Base-by-base conservation (phyloP, 768 basidiomycete species). In the Roridomyces roridus region DNA sequence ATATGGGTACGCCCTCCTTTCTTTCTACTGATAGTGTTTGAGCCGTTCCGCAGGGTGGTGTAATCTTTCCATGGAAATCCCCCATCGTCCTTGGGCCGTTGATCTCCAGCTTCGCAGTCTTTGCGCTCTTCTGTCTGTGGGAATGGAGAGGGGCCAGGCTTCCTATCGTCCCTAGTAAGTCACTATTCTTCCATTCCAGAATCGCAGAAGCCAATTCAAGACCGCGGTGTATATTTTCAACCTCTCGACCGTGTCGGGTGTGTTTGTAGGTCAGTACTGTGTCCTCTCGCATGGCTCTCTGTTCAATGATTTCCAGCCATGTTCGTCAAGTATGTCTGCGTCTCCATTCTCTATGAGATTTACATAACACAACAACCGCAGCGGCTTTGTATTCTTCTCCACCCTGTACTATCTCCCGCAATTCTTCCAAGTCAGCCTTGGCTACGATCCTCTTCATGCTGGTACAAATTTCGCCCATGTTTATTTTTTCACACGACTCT, bases 371-470 rank as follows among this genome's bases (percentile, higher is more conserved):
- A 26, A 14, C 29, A 44, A 18, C 28, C 51, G 23, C 54, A 87
- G 85, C 45, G 85, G 84, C 23, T 81, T 86, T 59, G 74, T 85
- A 3, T 86, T 85, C 68, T 85, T 81, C 69, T 86, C 83, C 17
- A 80, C 86, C 9, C 66, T 89, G 12, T 90, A 85, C 68, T 90
- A 89, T 64, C 78, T 92, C 0, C 89, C 91, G 2, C 85, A 88
- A 60, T 91, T 84, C 67, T 88, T 90, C 72, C 89, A 91, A 71
- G 83, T 89, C 9, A 87, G 83, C 4, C 71, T 86, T n/a, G 85
- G 85, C 5, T 85, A 82, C 57, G 80, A 83, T 8, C 85, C 91
- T 0, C 83, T 90, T 39, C 81, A 78, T 10, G 78, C 79, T 7
- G 77, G 66, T 31, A 64, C 17, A 11, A 4, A 11, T 51, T n/a